Base-by-base conservation (phyloP, 2,329 filamentous ascomycete genomes). In the Leptographium wingfieldii region DNA sequence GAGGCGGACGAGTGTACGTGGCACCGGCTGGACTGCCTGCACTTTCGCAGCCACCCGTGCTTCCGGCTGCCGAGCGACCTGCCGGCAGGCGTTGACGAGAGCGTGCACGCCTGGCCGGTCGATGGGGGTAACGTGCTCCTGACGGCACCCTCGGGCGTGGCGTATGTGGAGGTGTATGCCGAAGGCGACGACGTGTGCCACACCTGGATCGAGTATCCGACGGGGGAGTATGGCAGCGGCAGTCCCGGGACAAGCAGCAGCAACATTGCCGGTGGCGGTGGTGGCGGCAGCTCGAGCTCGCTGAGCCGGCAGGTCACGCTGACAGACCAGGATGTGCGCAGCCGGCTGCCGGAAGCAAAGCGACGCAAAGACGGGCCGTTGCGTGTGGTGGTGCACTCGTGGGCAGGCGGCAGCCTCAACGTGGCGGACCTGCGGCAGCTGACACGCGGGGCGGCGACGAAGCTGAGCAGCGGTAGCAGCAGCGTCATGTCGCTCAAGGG, bases 41-140 rank as follows among this genome's bases (percentile, higher is more conserved):
- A 91, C 48, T 96, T 96, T 75, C 86, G 91, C 64, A 87, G 86
- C 65, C 94, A 99, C 69, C 90, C 92, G 4, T 91, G 89, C 70
- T 97, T 99, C 76, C 81, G 85, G 59, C 80, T 95, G 58, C 90
- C 92, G 0, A 86, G 84, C 60, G 94, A 97, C 67, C 73, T 81
- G 5, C 74, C 80, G 19, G 70, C 81, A 48, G 80, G 77, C 63
- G 73, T 78, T 1, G 92, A 96, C 66, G 81, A 82, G 43, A 91
- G 89, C 64, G 81, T 96, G 1, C 90, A 95, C 67, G 88, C 89
- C 0, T 97, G 90, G 85, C 84, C 88, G 0, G 83, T 92, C 0
- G 92, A 95, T 61, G 84, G 84, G 62, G 84, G 86, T 12, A 86
- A 85, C 59, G 81, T 94, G 16, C 75, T 94, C 51, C 79, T 92